phyloP scores from a whole-genome alignment of 1,284 basidiomycete genomes.

The Marasmius tenuissimus region DNA sequence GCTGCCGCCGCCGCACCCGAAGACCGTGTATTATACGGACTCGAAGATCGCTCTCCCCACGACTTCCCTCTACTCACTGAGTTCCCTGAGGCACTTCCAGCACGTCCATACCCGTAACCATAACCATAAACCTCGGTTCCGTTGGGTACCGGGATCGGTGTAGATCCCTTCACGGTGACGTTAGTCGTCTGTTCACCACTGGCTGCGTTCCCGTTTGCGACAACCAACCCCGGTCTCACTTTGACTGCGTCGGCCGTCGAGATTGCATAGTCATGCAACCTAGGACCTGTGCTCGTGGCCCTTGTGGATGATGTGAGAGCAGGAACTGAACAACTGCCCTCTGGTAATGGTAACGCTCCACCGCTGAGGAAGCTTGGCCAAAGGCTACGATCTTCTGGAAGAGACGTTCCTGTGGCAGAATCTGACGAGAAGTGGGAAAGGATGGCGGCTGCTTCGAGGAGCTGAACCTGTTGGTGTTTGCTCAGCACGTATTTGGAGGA shows the following conservation, averaged over 20 bases:
- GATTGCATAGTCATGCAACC: constrained; percentile 64
- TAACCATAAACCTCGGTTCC: constrained; percentile 21
- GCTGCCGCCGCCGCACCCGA: neutral
- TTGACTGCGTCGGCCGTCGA: constrained; percentile 48
- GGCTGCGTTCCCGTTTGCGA: constrained; percentile 35
- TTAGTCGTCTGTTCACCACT: constrained; percentile 13
- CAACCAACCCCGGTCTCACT: constrained; percentile 58
- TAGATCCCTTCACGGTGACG: constrained; percentile 5
- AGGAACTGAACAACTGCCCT: constrained; percentile 18
- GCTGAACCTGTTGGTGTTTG: constrained; percentile 98
- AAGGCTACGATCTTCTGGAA: constrained; percentile 90
- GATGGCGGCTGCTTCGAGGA: constrained; percentile 97
- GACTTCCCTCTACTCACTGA: neutral
- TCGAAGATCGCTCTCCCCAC: neutral
- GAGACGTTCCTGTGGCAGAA: constrained; percentile 66
- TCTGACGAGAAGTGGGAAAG: constrained; percentile 78
- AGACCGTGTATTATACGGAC: neutral
- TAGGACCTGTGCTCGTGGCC: constrained; percentile 48
- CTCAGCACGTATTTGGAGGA: constrained; percentile 91
- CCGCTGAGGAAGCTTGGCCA: constrained; percentile 81
- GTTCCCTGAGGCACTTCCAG: neutral
- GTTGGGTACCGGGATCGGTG: constrained; percentile 12
- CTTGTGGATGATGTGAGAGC: constrained; percentile 15
- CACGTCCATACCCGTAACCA: constrained; percentile 23
- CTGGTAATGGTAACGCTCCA: constrained; percentile 38